Evolutionary conservation across 768 basidiomycete genomes (phyloP).

Genomic region (Boletus insuetus): DNA sequence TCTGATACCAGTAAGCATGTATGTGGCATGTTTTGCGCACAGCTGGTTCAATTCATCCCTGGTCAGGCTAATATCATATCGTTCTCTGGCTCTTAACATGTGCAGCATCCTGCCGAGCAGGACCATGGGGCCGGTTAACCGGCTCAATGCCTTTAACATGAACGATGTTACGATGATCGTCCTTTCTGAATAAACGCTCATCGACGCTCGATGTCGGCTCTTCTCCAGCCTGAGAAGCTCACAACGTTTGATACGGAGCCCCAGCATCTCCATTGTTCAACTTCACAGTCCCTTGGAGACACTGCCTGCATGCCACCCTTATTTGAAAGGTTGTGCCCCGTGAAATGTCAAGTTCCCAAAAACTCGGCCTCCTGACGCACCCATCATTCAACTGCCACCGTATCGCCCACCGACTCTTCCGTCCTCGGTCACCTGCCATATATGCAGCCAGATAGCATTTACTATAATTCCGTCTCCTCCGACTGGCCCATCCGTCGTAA

Average conservation of each 20-base stretch:
- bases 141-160: neutral
- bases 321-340: conserved; percentile 14
- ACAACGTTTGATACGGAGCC: conserved; percentile 1
- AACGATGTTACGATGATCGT: neutral
- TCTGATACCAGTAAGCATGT: neutral
- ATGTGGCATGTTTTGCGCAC: neutral
- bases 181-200: conserved; percentile 6
- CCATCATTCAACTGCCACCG: neutral
- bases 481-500: conserved; percentile 17
- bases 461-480: conserved; percentile 11
- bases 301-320: neutral
- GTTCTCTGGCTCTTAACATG: too few species aligned
- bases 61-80: neutral
- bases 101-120: too few species aligned
- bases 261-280: conserved; percentile 6
- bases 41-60: neutral
- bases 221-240: too few species aligned
- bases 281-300: conserved; percentile 1
- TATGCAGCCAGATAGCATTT: neutral
- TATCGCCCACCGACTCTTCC: neutral
- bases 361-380: neutral
- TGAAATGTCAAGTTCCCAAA: neutral
- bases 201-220: neutral
- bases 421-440: conserved; percentile 3
- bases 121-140: neutral